These are phyloP conservation scores for Tetrahymena elliotti DNA, from an alignment of 73 alveolate genomes.

Conservation along the genomic window DNA sequence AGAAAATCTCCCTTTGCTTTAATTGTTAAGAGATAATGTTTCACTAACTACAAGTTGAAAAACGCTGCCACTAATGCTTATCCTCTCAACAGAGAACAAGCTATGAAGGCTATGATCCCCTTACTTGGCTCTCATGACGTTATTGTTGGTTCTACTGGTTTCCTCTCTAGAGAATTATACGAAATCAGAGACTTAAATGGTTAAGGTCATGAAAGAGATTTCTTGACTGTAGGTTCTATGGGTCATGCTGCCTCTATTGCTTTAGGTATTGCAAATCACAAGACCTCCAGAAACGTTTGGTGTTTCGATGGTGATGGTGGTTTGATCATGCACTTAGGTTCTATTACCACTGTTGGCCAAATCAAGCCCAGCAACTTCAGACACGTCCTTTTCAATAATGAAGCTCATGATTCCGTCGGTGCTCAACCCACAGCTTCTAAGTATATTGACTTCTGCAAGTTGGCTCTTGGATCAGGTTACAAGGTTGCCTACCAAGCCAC, in stretches of 20 bases:
- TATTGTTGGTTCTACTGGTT: conserved; percentile 78
- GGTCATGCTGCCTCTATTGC: conserved; percentile 90
- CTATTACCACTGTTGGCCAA: conserved; percentile 68
- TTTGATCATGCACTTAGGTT: conserved; percentile 85
- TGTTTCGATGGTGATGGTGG: conserved; percentile 95
- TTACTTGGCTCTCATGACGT: conserved; percentile 52
- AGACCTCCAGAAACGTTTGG: conserved; percentile 57
- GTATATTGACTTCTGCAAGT: conserved; percentile 48
- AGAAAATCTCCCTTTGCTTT: conserved; percentile 78
- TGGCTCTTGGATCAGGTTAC: conserved; percentile 66
- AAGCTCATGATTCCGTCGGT: conserved; percentile 89
- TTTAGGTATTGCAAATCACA: conserved; percentile 65
- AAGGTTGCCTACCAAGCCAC: conserved; percentile 53
- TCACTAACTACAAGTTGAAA: conserved; percentile 59
- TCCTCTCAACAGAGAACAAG: conserved; percentile 61
- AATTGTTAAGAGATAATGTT: conserved; percentile 69
- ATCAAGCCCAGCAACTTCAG: conserved; percentile 49
- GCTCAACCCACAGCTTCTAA: conserved; percentile 75
- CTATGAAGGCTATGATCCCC: conserved; percentile 40
- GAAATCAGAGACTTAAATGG: conserved; percentile 62
- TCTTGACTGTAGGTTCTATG: conserved; percentile 81
- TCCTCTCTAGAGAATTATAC: conserved; percentile 78
- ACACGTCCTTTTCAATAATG: conserved; percentile 73
- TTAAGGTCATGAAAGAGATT: conserved; percentile 56
- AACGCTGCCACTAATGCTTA: conserved; percentile 16